phyloP scores from a whole-genome alignment of 371 early-diverging fungal species.

The Mycotypha africana region DNA sequence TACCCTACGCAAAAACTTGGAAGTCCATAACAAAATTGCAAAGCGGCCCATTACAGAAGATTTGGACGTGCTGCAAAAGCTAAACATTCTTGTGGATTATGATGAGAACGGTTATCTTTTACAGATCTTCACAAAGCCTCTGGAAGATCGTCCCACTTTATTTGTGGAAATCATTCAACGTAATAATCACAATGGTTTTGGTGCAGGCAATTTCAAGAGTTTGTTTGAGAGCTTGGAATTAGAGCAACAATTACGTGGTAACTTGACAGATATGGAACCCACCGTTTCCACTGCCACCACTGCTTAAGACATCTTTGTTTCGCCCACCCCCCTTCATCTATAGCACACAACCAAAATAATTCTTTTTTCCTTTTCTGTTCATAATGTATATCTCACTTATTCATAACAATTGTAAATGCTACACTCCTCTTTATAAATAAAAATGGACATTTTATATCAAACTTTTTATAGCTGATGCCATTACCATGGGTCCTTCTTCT shows the following conservation, averaged over 20 bases:
- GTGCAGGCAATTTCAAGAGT: constrained; percentile 98
- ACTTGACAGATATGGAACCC: constrained; percentile 53
- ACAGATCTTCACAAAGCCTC: constrained; percentile 91
- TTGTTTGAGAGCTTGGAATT: constrained; percentile 92
- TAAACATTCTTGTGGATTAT: constrained; percentile 92
- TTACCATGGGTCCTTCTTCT: too few species aligned
- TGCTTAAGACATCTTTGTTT: constrained; percentile 18
- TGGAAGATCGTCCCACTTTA: constrained; percentile 94
- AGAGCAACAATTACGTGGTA: constrained; percentile 92
- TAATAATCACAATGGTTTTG: constrained; percentile 92
- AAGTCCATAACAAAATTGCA: constrained; percentile 48
- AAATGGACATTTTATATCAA: too few species aligned
- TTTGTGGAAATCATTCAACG: constrained; percentile 97
- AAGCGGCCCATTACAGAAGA: constrained; percentile 75
- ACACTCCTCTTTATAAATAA: too few species aligned
- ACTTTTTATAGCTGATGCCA: too few species aligned
- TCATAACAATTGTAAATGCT: too few species aligned
- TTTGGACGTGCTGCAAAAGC: constrained; percentile 72
- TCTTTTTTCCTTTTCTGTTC: too few species aligned
- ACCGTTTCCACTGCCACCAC: constrained; percentile 7
- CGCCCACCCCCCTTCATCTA: too few species aligned
- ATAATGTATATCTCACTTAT: too few species aligned
- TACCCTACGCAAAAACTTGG: constrained; percentile 67
- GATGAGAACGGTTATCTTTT: constrained; percentile 95
- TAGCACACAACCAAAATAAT: too few species aligned